phyloP scores from a whole-genome alignment of 345 rosid genomes.

The Trapa bicornis region DNA sequence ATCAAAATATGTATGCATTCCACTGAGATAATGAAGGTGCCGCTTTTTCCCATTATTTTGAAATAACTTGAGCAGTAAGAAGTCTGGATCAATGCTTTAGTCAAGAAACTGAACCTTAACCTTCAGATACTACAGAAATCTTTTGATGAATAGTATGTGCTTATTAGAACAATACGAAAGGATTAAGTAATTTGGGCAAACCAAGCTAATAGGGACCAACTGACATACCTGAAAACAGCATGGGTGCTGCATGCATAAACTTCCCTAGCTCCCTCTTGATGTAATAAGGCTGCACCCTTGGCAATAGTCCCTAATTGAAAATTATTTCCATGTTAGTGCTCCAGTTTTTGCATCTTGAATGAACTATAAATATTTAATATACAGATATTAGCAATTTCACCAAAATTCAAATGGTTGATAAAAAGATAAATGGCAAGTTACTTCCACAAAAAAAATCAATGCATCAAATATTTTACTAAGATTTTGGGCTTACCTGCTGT shows the following conservation, averaged over 20 bases:
- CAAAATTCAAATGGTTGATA: not conserved
- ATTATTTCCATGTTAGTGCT: constrained; percentile 4
- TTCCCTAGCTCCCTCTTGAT: constrained; percentile 97
- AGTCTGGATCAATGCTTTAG: too few relatives aligned
- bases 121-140: too few relatives aligned
- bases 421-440: not conserved
- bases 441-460: not conserved
- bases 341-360: not conserved
- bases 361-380: not conserved
- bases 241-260: constrained; percentile 92
- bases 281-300: constrained; percentile 93
- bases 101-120: too few relatives aligned
- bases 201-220: too few relatives aligned
- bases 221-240: constrained; percentile 75
- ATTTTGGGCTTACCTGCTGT: constrained; percentile 56
- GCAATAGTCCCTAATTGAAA: constrained; percentile 59
- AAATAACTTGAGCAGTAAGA: too few relatives aligned
- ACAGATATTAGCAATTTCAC: not conserved
- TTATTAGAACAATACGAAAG: too few relatives aligned
- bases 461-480: not conserved
- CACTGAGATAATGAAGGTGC: too few relatives aligned
- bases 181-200: too few relatives aligned
- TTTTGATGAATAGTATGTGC: too few relatives aligned
- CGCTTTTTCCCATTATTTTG: too few relatives aligned
- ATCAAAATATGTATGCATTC: too few relatives aligned